Evolutionary conservation across 148 eudicot species (phyloP), one percentile per base, ranked within the genome.

Genomic region (Hydrangea macrophylla): DNA sequence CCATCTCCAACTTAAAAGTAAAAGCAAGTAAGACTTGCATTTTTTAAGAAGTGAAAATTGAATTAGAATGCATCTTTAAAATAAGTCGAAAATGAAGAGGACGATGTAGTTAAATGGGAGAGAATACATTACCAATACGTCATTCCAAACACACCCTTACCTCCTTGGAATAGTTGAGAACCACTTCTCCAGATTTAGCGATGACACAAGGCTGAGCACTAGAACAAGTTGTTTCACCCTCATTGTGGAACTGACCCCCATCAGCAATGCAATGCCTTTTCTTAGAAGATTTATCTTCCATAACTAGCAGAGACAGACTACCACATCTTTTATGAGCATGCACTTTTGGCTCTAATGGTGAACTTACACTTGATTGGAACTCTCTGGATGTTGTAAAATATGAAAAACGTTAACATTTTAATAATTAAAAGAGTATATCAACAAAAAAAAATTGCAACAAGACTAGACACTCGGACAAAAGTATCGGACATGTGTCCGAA

Each of bases 281-380:
- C 82, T 83, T 90, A 24, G 77, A 62, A 59, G 72, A 57, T 69
- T 76, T 82, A 63, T 78, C 89, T 71, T 86, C 91, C 32, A 57
- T 70, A 55, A 18, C 83, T 37, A 71, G 61, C 78, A 58, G 30
- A 24, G 86, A 72, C 23, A 94, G 86, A 62, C 87, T 86, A 11
- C 85, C 82, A n/a, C 73, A 79, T 72, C 96, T 86, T 77, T 90
- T 93, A 65, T 67, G 76, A 35, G 66, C 81, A 63, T 70, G 58
- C 39, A 56, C 39, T 27, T 71, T 81, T 36, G 60, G 62, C 70
- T 83, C 88, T 44, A 64, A 42, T 6, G 68, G 50, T 12, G 80
- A 68, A 70, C 53, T 70, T 71, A 72, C 60, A 70, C 75, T 66
- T 58, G 84, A 62, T 64, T 66, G 80, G 45, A 84, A 25, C 23